Conservation (phyloP, 306 rosid species). For the Spatholobus suberectus region DNA sequence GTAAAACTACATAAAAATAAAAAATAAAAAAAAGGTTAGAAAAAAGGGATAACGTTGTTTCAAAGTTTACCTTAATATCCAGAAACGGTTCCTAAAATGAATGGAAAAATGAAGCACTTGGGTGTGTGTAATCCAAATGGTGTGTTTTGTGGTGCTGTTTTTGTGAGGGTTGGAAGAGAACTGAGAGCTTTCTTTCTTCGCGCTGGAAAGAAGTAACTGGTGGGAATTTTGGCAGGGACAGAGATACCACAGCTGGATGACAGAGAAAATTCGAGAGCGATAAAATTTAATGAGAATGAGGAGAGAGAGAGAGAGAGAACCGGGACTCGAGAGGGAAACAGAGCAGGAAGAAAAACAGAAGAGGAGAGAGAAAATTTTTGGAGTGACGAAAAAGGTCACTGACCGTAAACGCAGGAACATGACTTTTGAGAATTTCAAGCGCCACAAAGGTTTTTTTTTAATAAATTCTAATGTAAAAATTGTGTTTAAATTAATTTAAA, state of each 20-base stretch:
- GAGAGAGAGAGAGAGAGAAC: not conserved
- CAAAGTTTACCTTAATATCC: slow-evolving; percentile 19
- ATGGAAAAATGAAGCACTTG: not conserved
- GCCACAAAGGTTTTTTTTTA: not conserved
- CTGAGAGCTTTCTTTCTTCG: not conserved
- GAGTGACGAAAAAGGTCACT: slow-evolving; percentile 49
- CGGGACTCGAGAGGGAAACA: not conserved
- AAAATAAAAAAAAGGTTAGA: not conserved
- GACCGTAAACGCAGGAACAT: not conserved
- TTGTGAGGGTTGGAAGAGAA: not conserved
- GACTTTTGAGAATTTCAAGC: slow-evolving; percentile 46
- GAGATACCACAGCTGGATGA: slow-evolving; percentile 44
- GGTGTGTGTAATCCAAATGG: slow-evolving; percentile 8
- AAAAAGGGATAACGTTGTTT: not conserved
- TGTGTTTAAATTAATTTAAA: no score
- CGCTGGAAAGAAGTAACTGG: slow-evolving; percentile 8
- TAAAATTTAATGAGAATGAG: not conserved
- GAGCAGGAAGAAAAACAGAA: slow-evolving; percentile 9
- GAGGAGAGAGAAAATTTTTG: not conserved
- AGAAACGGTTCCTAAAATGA: slow-evolving; percentile 1
- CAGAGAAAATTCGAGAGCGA: not conserved
- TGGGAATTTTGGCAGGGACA: slow-evolving; percentile 23
- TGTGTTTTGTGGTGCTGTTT: not conserved
- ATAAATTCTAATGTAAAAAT: not conserved
- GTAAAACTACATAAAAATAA: not conserved